Percentiles rank a stretch among this genome's conserved stretches.
Evolutionary conservation across 2,329 filamentous ascomycete species (phyloP).

Genomic region (Fusarium marasasianum): DNA sequence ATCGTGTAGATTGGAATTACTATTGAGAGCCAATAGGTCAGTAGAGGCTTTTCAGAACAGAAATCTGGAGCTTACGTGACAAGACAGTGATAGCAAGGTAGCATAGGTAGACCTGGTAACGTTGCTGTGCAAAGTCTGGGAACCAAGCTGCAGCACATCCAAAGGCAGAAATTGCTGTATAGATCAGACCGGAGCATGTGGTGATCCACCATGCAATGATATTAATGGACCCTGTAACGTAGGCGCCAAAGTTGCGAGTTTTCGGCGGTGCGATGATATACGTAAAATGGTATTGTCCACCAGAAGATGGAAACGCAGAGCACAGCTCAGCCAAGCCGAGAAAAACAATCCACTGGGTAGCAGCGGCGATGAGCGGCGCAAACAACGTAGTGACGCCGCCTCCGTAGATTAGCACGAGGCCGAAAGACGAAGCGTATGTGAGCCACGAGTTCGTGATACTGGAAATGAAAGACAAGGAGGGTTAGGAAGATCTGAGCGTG

Average conservation of each 20-base stretch:
- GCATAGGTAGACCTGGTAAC: neutral
- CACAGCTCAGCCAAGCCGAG: neutral
- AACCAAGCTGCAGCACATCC: neutral
- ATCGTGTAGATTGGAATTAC: neutral
- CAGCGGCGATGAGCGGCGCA: neutral
- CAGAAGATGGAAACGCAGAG: neutral
- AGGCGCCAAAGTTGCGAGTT: neutral
- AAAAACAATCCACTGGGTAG: neutral
- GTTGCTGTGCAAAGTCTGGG: neutral
- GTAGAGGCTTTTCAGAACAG: rapidly evolving
- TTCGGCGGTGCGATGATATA: neutral
- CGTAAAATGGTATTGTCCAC: neutral
- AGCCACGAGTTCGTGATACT: neutral
- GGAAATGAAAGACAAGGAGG: rapidly evolving
- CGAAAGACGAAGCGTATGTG: neutral
- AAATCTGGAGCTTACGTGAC: rapidly evolving
- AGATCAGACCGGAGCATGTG: neutral
- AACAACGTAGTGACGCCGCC: neutral
- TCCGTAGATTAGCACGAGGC: neutral
- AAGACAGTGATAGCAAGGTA: neutral
- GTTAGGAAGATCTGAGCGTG: rapidly evolving
- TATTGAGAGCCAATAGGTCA: rapidly evolving
- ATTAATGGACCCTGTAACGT: neutral
- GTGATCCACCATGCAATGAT: neutral
- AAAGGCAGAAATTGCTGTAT: neutral